Evolutionary conservation across 805 yeast species (phyloP).

Genomic region (Starmerella floricola): DNA sequence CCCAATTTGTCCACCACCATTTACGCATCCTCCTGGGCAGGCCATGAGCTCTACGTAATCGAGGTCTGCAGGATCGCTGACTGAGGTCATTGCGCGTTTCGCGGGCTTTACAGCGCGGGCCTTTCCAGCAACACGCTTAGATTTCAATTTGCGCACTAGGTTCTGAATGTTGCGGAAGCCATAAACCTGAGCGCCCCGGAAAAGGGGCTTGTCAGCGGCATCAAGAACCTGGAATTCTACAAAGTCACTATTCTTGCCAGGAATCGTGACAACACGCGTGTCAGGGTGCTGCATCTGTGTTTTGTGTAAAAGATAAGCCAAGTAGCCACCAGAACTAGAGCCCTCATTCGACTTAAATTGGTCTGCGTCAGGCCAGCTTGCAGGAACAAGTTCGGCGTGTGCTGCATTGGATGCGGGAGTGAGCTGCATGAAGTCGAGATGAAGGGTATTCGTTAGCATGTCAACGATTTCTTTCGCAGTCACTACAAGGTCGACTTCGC

Average conservation of each 20-base stretch:
- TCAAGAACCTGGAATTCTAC: conserved; percentile 50
- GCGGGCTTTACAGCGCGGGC: neutral
- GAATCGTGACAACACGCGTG: conserved; percentile 34
- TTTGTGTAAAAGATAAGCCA: conserved; percentile 46
- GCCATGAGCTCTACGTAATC: conserved; percentile 95
- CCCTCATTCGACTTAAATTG: conserved; percentile 72
- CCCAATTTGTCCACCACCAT: conserved; percentile 87
- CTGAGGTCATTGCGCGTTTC: conserved; percentile 13
- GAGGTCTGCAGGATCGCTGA: conserved; percentile 51
- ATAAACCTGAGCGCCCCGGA: conserved; percentile 57
- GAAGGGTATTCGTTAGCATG: conserved; percentile 43
- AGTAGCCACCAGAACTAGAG: conserved; percentile 82
- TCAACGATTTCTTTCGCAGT: conserved; percentile 81
- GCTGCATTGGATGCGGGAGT: neutral
- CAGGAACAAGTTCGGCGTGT: conserved; percentile 29
- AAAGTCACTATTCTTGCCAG: conserved; percentile 63
- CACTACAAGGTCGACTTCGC: conserved; percentile 86
- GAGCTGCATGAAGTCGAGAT: conserved; percentile 24
- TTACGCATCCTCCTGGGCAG: conserved; percentile 94
- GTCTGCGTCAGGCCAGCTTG: conserved; percentile 46
- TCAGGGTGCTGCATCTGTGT: conserved; percentile 15
- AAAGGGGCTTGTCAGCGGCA: conserved; percentile 32
- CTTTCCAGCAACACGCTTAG: conserved; percentile 14
- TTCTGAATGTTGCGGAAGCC: conserved; percentile 94
- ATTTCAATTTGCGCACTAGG: conserved; percentile 65